Percentiles rank a stretch among this genome's conserved stretches.
Conservation (phyloP, 495 filamentous ascomycete species). For the Aspergillus steynii region DNA sequence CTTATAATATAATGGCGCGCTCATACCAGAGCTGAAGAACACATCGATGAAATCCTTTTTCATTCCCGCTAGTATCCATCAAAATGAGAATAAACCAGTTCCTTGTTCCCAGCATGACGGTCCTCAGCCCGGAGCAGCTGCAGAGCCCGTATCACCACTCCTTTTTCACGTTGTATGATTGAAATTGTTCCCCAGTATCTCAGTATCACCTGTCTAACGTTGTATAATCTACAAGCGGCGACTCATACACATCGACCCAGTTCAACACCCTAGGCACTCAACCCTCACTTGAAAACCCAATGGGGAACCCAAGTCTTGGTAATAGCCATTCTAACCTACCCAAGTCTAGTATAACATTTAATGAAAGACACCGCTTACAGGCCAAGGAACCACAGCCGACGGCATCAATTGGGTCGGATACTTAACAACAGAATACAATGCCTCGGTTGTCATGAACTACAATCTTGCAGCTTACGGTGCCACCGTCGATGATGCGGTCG, state of each 20-base stretch:
- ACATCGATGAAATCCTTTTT: no score
- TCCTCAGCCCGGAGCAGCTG: neutral
- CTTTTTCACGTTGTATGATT: neutral
- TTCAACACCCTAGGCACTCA: constrained; percentile 59
- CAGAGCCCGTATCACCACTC: neutral
- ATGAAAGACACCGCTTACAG: constrained; percentile 2
- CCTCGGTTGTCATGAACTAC: constrained; percentile 59
- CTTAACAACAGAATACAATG: constrained; percentile 62
- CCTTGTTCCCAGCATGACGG: neutral
- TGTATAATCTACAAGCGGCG: constrained; percentile 37
- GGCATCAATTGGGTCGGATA: constrained; percentile 72
- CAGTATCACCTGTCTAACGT: neutral
- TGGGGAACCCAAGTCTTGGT: constrained; percentile 60
- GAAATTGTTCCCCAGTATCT: neutral
- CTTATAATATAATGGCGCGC: no score
- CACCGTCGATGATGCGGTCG: constrained; percentile 62
- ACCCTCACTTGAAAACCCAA: constrained; percentile 59
- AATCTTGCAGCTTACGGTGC: constrained; percentile 71
- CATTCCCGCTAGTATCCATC: no score
- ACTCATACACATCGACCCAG: constrained; percentile 55
- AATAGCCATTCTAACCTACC: neutral
- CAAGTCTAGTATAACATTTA: no score
- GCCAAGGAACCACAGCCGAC: constrained; percentile 41
- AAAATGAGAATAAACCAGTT: neutral
- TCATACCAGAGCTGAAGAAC: no score